Conservation (phyloP, 768 basidiomycete genomes). For the Suillus ampliporus region DNA sequence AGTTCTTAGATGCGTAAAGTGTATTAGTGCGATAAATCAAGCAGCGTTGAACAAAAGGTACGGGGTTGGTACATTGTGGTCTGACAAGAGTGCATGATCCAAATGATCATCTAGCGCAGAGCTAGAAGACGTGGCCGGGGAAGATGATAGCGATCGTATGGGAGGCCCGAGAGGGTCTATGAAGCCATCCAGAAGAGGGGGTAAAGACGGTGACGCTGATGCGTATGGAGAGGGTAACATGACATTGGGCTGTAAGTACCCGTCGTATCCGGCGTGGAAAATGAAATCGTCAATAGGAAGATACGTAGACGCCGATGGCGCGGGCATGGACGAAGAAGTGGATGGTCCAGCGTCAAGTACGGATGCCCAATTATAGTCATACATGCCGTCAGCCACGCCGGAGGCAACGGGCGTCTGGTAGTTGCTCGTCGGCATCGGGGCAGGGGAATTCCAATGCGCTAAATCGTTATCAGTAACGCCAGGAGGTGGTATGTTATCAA, state of each 20-base stretch:
- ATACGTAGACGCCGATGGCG: neutral
- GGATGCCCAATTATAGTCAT: slow-evolving; percentile 5
- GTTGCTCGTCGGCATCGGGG: neutral
- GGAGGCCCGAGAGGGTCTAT: neutral
- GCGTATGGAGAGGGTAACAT: neutral
- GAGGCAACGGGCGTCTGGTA: slow-evolving; percentile 1
- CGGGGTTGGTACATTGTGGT: slow-evolving; percentile 17
- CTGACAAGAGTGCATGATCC: slow-evolving; percentile 16
- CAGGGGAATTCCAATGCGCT: neutral
- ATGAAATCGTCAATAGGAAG: neutral
- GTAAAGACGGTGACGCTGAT: neutral
- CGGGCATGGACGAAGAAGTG: neutral
- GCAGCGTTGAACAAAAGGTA: slow-evolving; percentile 20
- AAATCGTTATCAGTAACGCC: neutral
- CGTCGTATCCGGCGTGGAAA: slow-evolving; percentile 1
- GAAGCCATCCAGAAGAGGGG: neutral
- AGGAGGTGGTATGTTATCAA: neutral
- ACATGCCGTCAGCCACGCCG: neutral
- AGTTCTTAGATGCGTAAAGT: slow-evolving; percentile 6
- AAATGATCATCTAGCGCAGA: slow-evolving; percentile 21
- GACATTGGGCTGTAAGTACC: neutral
- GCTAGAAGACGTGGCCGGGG: slow-evolving; percentile 31
- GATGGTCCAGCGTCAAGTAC: neutral
- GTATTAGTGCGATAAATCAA: slow-evolving; percentile 20
- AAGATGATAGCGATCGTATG: slow-evolving; percentile 25